Percentiles rank a stretch among this genome's conserved stretches.
These are phyloP conservation scores for Sporothrix brunneoviolacea DNA, from an alignment of 2,329 filamentous ascomycete species.

Conservation along the genomic window DNA sequence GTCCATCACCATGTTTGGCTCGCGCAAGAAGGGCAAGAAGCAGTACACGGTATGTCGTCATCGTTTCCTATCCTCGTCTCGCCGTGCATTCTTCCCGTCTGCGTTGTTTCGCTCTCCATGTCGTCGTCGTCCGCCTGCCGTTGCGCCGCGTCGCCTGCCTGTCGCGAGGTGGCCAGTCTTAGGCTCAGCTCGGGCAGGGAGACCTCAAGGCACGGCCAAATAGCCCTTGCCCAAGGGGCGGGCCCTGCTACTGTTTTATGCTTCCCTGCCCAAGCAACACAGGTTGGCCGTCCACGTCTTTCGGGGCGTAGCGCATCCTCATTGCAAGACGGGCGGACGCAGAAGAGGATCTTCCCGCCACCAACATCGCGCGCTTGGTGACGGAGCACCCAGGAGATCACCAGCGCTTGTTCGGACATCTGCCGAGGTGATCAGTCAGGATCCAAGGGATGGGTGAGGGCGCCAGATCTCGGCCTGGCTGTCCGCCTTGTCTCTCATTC, in stretches of 20 bases:
- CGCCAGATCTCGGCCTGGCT: too few species aligned
- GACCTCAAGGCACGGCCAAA: too few species aligned
- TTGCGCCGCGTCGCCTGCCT: too few species aligned
- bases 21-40: slow-evolving; percentile 40
- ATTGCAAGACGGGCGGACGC: too few species aligned
- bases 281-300: too few species aligned
- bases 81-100: not conserved
- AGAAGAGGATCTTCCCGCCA: not conserved
- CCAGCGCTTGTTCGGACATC: not conserved
- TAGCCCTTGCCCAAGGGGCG: too few species aligned
- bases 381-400: not conserved
- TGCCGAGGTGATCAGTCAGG: too few species aligned
- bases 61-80: slow-evolving; percentile 19
- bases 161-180: too few species aligned
- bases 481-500: not conserved
- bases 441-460: not conserved
- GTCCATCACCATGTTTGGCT: slow-evolving; percentile 36
- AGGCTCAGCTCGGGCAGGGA: too few species aligned
- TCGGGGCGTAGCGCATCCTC: too few species aligned
- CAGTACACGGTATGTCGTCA: slow-evolving; percentile 41
- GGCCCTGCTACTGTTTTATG: too few species aligned
- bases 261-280: too few species aligned
- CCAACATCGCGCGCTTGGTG: not conserved
- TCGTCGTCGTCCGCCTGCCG: not conserved
- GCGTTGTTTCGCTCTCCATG: not conserved